Evolutionary conservation across 768 basidiomycete species (phyloP), one percentile per base, ranked within the genome.

Genomic region (Serendipita indica): DNA sequence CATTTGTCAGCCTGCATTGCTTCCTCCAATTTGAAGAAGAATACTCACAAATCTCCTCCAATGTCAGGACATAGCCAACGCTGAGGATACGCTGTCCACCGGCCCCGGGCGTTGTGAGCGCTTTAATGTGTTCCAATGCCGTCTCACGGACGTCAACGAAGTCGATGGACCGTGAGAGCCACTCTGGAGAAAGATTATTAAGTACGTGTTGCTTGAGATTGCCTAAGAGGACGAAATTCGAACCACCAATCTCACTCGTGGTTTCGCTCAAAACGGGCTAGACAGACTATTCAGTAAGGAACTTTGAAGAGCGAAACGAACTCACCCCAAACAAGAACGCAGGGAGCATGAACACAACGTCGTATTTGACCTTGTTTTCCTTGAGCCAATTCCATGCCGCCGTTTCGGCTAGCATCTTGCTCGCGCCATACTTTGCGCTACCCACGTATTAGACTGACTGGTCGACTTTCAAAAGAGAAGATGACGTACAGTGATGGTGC

Each of bases 71-170:
- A 7, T 43, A 6, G 7, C 16, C 16, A n/a, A n/a, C n/a, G n/a
- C n/a, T n/a, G 7, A 43, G 5, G n/a, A 43, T 7, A 5, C 84
- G 71, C 58, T 84, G 72, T 1, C 78, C 78, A 2, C 74, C 76
- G 0, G 81, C 82, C 2, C 70, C 73, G 25, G 74, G 70, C 56
- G 72, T 75, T 57, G 73, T 72, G 20, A 87, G 66, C 3, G 80
- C 79, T 3, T 70, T 66, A 0, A 73, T 72, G 63, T 84, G 82
- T 0, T 76, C 79, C 13, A 69, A 66, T 0, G 77, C 80, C 32
- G 79, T 65, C 65, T 82, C 80, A 3, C 80, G 75, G 3, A 81
- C 80, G 54, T 82, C 78, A 0, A 33, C 32, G 10, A 54, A 54
- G 7, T 54, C 16, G 13, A 20, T 46, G 25, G 25, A 7, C 32